Evolutionary conservation across 2,329 filamentous ascomycete genomes (phyloP), one percentile per base, ranked within the genome.

Genomic region (Ilyonectria sp.): DNA sequence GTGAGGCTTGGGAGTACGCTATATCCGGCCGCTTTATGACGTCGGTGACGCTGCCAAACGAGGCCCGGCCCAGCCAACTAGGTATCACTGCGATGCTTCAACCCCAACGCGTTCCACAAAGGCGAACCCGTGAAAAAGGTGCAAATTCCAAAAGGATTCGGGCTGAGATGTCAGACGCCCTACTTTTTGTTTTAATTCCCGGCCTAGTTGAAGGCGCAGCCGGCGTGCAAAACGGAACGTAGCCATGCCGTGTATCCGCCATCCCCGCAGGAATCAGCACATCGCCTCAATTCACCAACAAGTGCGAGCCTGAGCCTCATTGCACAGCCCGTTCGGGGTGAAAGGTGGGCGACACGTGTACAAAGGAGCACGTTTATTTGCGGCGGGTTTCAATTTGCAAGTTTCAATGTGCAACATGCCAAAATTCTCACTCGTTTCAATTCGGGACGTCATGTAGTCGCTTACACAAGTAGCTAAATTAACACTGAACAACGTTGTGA

Each of bases 251-350:
- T 54, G 29, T 49, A 60, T 29, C 62, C 55, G 62, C 50, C 40
- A 52, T 63, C 60, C 55, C 55, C 62, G 54, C 60, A 57, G 60
- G 60, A 50, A 57, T 49, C 60, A 56, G 52, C 60, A 52, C 61
- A 64, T 59, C 40, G 55, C 55, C 62, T 64, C 62, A 59, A 37
- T 59, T 59, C 46, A 33, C 54, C 54, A 44, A 63, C 40, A 43
- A 19, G 40, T 43, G 40, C 54, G 49, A 55, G 49, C 52, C 40
- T 49, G 54, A 59, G 55, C 29, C 31, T 53, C 52, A 40, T n/a
- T 63, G 55, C 55, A 64, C 62, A 64, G 62, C 62, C 54, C 56
- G 47, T 37, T 31, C 7, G 37, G 17, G n/a, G 19, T 13, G 23
- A n/a, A 33, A 33, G 23, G 50, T 15, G 17, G 17, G 21, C 15